Percentiles rank a stretch among this genome's conserved stretches.
phyloP scores from a whole-genome alignment of 106 monocot species.

The Dioscorea zingiberensis region DNA sequence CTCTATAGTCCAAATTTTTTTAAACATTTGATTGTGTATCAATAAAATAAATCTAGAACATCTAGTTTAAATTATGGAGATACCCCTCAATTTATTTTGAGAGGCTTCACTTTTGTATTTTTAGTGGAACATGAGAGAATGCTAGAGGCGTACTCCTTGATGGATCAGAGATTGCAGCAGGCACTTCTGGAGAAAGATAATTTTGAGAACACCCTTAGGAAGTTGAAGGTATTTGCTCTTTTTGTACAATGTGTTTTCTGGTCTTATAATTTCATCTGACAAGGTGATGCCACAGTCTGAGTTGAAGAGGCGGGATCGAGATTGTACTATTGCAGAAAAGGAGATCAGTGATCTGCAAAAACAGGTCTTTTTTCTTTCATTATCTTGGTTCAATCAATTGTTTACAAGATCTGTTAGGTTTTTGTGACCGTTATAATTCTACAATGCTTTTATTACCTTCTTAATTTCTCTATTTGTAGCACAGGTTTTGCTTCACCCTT shows the following conservation, averaged over 20 bases:
- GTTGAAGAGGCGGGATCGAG: constrained; percentile 66
- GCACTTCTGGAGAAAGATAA: constrained; percentile 58
- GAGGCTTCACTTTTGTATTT: not conserved
- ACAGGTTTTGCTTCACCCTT: too few relatives aligned
- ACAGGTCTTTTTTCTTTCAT: constrained; percentile 46
- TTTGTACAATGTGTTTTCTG: not conserved
- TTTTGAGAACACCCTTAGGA: constrained; percentile 53
- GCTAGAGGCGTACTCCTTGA: constrained; percentile 63
- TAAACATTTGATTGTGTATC: too few relatives aligned
- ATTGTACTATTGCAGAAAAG: constrained; percentile 52
- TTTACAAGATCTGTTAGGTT: not conserved
- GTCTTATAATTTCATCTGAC: constrained; percentile 9
- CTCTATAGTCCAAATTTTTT: too few relatives aligned
- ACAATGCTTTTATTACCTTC: too few relatives aligned
- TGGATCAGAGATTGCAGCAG: constrained; percentile 83
- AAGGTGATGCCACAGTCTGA: constrained; percentile 45
- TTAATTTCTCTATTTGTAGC: too few relatives aligned
- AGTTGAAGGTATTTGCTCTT: constrained; percentile 50
- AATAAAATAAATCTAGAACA: too few relatives aligned
- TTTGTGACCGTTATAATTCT: not conserved
- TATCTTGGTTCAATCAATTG: not conserved
- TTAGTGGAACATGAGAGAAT: constrained; percentile 90
- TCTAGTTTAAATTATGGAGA: too few relatives aligned
- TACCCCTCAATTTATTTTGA: too few relatives aligned
- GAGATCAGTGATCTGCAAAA: constrained; percentile 83